Conservation (phyloP, 2,329 filamentous ascomycete genomes). For the Pyrenochaeta sp. region DNA sequence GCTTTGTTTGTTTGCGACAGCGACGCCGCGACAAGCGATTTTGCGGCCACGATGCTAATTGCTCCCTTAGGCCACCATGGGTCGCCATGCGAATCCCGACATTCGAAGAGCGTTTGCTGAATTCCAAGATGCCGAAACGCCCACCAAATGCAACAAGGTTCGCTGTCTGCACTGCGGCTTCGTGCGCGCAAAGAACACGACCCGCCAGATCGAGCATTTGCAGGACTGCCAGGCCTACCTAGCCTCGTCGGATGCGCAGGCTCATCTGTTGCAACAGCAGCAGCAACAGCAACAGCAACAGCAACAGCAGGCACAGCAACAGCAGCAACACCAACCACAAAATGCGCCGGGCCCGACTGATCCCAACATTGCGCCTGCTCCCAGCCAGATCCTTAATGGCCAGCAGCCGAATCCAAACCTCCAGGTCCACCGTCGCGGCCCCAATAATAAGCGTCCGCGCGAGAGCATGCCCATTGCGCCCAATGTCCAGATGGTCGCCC, state of each 20-base stretch:
- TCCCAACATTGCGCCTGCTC: constrained; percentile 22
- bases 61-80: constrained; percentile 25
- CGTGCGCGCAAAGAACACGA: constrained; percentile 60
- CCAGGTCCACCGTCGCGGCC: constrained; percentile 53
- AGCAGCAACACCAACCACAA: too few relatives aligned
- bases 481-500: constrained; percentile 27
- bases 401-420: constrained; percentile 58
- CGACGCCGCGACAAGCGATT: not conserved
- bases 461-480: constrained; percentile 48
- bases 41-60: constrained; percentile 19
- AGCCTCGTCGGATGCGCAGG: constrained; percentile 53
- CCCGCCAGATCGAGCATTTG: constrained; percentile 59
- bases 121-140: constrained; percentile 52
- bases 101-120: constrained; percentile 49
- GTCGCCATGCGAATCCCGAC: constrained; percentile 52
- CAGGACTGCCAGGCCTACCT: constrained; percentile 55
- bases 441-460: constrained; percentile 49
- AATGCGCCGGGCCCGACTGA: too few relatives aligned
- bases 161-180: constrained; percentile 59
- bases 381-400: constrained; percentile 52
- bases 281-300: constrained; percentile 21
- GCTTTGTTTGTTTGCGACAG: not conserved
- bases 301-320: constrained; percentile 17
- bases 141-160: constrained; percentile 58
- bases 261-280: constrained; percentile 30